These are phyloP conservation scores for Penicillium bialowiezense DNA, from an alignment of 495 filamentous ascomycete genomes.

Conservation along the genomic window DNA sequence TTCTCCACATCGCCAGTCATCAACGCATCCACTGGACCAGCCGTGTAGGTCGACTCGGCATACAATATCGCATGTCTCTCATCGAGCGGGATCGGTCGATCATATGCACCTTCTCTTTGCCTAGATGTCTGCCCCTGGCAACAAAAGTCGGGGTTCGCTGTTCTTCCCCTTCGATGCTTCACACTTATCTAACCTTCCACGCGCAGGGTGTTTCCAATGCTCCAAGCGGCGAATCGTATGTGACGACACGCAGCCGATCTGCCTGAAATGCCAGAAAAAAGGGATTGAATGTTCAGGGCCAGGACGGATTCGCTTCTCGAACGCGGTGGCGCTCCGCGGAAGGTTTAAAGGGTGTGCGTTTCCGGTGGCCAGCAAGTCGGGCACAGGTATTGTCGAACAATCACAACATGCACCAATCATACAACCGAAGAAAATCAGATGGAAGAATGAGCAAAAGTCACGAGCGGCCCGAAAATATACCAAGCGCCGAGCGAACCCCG, in stretches of 20 bases:
- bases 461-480: neutral
- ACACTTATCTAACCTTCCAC: neutral
- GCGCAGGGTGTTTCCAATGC: slow-evolving; percentile 22
- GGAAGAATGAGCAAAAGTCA: slow-evolving; percentile 7
- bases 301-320: slow-evolving; percentile 17
- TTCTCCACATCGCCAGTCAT: no score
- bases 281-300: slow-evolving; percentile 23
- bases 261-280: slow-evolving; percentile 23
- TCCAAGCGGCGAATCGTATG: slow-evolving; percentile 25
- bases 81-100: no score
- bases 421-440: slow-evolving; percentile 11
- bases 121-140: slow-evolving; percentile 1
- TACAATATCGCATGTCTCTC: no score
- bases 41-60: no score
- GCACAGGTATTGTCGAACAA: neutral
- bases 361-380: slow-evolving; percentile 6
- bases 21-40: slow-evolving; percentile 34
- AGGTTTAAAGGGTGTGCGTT: slow-evolving; percentile 17
- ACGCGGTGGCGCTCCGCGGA: slow-evolving; percentile 14
- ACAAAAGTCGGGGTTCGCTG: neutral
- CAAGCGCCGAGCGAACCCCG: neutral
- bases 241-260: slow-evolving; percentile 17
- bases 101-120: neutral
- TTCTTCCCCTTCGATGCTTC: neutral
- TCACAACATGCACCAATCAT: neutral